These are phyloP conservation scores for Venturia effusa DNA, from an alignment of 2,329 filamentous ascomycete genomes.

Conservation along the genomic window DNA sequence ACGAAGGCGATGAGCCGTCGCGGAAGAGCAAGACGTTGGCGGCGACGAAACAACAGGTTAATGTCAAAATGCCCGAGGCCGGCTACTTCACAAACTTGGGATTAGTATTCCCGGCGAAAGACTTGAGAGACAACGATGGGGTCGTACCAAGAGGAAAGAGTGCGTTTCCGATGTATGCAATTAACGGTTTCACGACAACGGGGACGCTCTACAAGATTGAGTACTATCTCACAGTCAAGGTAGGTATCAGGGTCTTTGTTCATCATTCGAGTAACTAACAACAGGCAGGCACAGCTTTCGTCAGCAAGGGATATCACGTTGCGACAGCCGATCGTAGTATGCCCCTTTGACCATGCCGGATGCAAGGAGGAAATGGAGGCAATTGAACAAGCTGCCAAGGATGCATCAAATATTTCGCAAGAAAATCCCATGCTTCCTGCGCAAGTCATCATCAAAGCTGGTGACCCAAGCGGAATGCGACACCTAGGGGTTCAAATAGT, in stretches of 20 bases:
- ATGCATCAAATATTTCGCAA: conserved; percentile 76
- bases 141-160: conserved; percentile 76
- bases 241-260: conserved; percentile 28
- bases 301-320: conserved; percentile 80
- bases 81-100: conserved; percentile 91
- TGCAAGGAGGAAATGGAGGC: conserved; percentile 99
- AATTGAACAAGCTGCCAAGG: conserved; percentile 90
- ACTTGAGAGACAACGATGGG: conserved; percentile 76
- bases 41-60: conserved; percentile 71
- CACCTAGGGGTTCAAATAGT: conserved; percentile 53
- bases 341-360: conserved; percentile 84
- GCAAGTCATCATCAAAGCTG: conserved; percentile 67
- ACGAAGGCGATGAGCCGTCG: conserved; percentile 88
- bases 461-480: conserved; percentile 54
- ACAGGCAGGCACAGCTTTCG: conserved; percentile 67
- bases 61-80: conserved; percentile 75
- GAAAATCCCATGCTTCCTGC: conserved; percentile 91
- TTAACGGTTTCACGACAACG: conserved; percentile 85
- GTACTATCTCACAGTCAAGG: conserved; percentile 91
- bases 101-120: conserved; percentile 81
- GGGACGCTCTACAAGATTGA: conserved; percentile 97
- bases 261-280: neutral
- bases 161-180: conserved; percentile 79
- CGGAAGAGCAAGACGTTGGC: conserved; percentile 81
- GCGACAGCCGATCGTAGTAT: conserved; percentile 89